These are phyloP conservation scores for Acanthochlamys bracteata DNA, from an alignment of 106 monocot species.

Conservation along the genomic window DNA sequence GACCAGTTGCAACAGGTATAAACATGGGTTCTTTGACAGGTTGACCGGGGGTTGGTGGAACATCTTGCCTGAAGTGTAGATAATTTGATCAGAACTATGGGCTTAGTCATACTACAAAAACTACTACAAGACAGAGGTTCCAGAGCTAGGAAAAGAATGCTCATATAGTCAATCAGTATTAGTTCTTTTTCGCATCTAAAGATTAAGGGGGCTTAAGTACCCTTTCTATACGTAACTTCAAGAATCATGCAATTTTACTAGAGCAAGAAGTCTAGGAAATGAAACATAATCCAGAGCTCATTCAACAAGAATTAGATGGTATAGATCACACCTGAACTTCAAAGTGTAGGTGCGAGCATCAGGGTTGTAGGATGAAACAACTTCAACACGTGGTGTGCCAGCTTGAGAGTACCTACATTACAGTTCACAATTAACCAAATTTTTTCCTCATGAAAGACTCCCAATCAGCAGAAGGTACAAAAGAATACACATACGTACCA, in stretches of 20 bases:
- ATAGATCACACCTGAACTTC: slow-evolving; percentile 95
- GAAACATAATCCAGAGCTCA: too few species aligned
- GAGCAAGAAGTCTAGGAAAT: too few species aligned
- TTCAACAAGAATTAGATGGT: too few species aligned
- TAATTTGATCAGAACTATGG: background rate
- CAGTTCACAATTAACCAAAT: background rate
- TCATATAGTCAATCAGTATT: too few species aligned
- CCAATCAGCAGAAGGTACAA: background rate
- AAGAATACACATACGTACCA: slow-evolving; percentile 38
- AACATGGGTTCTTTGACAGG: slow-evolving; percentile 89
- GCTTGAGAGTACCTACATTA: slow-evolving; percentile 90
- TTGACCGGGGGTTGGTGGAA: slow-evolving; percentile 91
- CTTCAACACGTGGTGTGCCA: slow-evolving; percentile 74
- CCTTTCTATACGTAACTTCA: background rate
- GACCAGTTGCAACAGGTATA: slow-evolving; percentile 81
- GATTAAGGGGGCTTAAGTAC: background rate
- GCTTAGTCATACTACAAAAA: background rate
- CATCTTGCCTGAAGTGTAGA: slow-evolving; percentile 62
- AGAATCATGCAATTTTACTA: background rate
- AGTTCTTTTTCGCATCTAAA: too few species aligned
- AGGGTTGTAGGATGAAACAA: slow-evolving; percentile 71
- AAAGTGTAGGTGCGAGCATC: slow-evolving; percentile 59
- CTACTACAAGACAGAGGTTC: too few species aligned
- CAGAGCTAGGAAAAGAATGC: too few species aligned
- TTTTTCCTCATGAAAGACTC: too few species aligned